Percentiles rank a stretch among this genome's conserved stretches.
phyloP scores from a whole-genome alignment of 345 rosid species.

The Nephelium lappaceum region DNA sequence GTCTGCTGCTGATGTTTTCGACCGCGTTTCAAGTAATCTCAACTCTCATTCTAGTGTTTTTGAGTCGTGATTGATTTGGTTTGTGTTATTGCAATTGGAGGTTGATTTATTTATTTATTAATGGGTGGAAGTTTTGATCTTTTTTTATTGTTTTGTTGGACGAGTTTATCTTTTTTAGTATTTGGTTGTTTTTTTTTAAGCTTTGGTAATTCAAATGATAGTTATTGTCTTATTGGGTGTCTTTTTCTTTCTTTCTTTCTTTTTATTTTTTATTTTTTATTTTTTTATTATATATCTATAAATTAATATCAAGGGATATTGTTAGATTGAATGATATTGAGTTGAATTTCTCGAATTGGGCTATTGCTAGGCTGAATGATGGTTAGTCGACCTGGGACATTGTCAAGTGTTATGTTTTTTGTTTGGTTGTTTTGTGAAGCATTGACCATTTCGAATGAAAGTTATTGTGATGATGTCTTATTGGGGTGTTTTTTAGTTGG shows the following conservation, averaged over 20 bases:
- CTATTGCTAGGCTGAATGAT: too few relatives aligned
- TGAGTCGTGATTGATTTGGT: neutral
- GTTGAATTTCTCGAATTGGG: too few relatives aligned
- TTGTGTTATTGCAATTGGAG: neutral
- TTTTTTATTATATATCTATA: too few relatives aligned
- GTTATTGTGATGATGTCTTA: too few relatives aligned
- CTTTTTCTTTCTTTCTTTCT: too few relatives aligned
- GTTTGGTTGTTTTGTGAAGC: too few relatives aligned
- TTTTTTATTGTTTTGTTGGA: neutral
- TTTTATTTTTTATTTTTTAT: too few relatives aligned
- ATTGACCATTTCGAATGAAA: too few relatives aligned
- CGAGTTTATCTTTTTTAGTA: neutral
- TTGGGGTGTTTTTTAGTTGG: neutral
- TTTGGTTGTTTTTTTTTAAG: neutral
- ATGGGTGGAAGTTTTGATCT: neutral
- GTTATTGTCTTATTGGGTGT: neutral
- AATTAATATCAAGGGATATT: too few relatives aligned
- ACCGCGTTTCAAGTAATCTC: slow-evolving; percentile 82
- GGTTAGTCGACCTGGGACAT: too few relatives aligned
- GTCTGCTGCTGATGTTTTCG: slow-evolving; percentile 97
- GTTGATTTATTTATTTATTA: neutral
- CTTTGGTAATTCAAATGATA: neutral
- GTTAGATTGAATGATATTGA: too few relatives aligned
- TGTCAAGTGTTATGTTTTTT: too few relatives aligned
- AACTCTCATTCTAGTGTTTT: slow-evolving; percentile 9